Evolutionary conservation across 1,139 yeast genomes (phyloP), one percentile per base, ranked within the genome.

Genomic region (Debaryomyces robertsiae): DNA sequence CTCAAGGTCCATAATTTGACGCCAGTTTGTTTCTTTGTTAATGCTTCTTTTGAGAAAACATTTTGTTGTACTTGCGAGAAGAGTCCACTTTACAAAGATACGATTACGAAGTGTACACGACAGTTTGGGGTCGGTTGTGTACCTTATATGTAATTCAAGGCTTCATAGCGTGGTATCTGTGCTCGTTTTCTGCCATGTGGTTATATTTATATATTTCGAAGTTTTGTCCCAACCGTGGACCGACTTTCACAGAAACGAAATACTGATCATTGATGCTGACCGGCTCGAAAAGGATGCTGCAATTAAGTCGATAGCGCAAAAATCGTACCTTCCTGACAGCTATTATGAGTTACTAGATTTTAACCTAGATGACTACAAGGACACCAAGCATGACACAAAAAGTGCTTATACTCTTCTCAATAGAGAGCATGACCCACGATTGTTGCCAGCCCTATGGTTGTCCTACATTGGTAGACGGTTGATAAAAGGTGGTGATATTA

Each of bases 401-500:
- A 13, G 10, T 15, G 17, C 37, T 3, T 31, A 30, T 23, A 11
- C 11, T 4, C 11, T n/a, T 22, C 28, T 46, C 14, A 24, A 32
- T 24, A 25, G 32, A 2, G 41, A 30, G 3, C 41, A 39, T 38
- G 61, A 57, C 41, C 57, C 61, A 4, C 35, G 60, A 9, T 37
- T 54, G 13, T 41, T 53, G 32, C 55, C 56, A 6, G 52, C 58
- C 3, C 40, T 55, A 4, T 43, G 50, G 42, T 24, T 52, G 7
- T 27, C 44, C n/a, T 29, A 38, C 4, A 29, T 55, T 4, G 11
- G 23, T n/a, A 35, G 23, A 5, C 28, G 14, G 3, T 9, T 39
- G 14, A 24, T 18, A 16, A 11, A 31, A 5, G 29, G 35, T 9
- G 19, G 27, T 11, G 43, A 29, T 1, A 13, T 9, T 9, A 30